Base-by-base conservation (phyloP, 83 land plant species). In the Thuja plicata region DNA sequence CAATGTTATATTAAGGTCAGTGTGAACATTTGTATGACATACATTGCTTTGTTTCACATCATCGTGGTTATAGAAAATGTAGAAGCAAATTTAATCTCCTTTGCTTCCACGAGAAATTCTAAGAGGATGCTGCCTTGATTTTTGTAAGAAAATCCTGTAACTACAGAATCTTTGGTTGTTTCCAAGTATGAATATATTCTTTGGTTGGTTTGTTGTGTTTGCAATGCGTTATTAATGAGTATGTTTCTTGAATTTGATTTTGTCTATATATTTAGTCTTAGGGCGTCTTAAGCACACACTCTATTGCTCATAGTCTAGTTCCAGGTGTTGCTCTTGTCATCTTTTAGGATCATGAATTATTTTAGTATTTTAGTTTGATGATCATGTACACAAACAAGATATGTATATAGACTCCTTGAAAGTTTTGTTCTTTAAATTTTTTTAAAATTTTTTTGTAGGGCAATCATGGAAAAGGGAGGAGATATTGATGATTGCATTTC, bases 1-100 rank as follows among this genome's bases (percentile, higher is more conserved):
- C 93, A 98, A 98, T 89, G 99, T 97, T 71, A 95, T 98, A 27
- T 89, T 98, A 55, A 96, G 99, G 99, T 96, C 77, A 60, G 60
- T 80, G 0, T 74, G 78, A 74, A 8, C 38, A 32, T 74, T 8
- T 27, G n/a, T 12, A 74, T 24, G 38, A 32, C 15, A 4, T 74
- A 46, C 13, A 34, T 34, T 34, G 15, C 38, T 10, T 9, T 74
- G 78, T 74, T 74, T 15, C 78, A 34, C 38, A 34, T 52, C 55
- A 52, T 52, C 3, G 15, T 27, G 16, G 78, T 3, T 8, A 74
- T 32, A 74, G 71, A 24, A 66, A 62, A 66, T 27, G n/a, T 8
- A 66, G 71, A 66, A 66, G n/a, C 71, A 66, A 66, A 24, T 66
- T 66, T 66, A 27, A 2, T 7, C 3, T 66, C 30, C 9, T 27